phyloP scores from a whole-genome alignment of 1,284 basidiomycete species.

The Cutaneotrichosporon cyanovorans region DNA sequence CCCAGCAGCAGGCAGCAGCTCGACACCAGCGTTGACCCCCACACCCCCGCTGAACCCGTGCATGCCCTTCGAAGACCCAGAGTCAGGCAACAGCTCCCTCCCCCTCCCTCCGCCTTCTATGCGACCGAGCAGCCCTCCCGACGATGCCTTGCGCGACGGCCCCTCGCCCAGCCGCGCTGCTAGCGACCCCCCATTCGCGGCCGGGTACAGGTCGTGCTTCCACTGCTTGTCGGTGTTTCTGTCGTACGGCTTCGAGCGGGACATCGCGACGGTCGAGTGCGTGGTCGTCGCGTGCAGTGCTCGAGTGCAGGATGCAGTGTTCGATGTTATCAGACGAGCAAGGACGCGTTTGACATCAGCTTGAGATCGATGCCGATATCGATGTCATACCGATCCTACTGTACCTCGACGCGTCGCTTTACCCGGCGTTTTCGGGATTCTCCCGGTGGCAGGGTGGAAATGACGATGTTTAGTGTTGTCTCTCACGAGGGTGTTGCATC shows the following conservation, averaged over 20 bases:
- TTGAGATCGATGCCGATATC: no score
- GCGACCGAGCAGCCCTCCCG: conserved; percentile 18
- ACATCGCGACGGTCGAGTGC: conserved; percentile 2
- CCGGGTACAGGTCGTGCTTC: conserved; percentile 39
- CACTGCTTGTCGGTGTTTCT: conserved; percentile 22
- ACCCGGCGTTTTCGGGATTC: neutral
- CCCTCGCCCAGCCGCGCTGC: conserved; percentile 16
- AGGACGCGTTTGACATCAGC: no score
- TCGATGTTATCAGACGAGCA: no score
- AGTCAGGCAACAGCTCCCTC: conserved; percentile 25
- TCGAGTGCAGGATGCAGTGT: no score
- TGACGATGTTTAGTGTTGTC: neutral
- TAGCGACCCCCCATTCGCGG: conserved; percentile 11
- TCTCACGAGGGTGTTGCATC: neutral
- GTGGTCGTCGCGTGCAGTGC: neutral
- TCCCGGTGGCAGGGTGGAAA: neutral
- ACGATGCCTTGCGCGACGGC: conserved; percentile 10
- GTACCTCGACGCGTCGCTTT: neutral
- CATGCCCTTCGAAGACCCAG: conserved; percentile 5
- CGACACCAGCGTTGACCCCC: conserved; percentile 4
- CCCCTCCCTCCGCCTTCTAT: conserved; percentile 23
- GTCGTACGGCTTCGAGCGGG: conserved; percentile 21
- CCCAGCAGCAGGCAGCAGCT: conserved; percentile 7
- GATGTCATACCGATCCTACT: no score
- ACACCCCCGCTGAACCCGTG: conserved; percentile 19